Percentiles rank a stretch among this genome's conserved stretches.
These are phyloP conservation scores for Protea cynaroides DNA, from an alignment of 164 flowering plant genomes.

Conservation along the genomic window DNA sequence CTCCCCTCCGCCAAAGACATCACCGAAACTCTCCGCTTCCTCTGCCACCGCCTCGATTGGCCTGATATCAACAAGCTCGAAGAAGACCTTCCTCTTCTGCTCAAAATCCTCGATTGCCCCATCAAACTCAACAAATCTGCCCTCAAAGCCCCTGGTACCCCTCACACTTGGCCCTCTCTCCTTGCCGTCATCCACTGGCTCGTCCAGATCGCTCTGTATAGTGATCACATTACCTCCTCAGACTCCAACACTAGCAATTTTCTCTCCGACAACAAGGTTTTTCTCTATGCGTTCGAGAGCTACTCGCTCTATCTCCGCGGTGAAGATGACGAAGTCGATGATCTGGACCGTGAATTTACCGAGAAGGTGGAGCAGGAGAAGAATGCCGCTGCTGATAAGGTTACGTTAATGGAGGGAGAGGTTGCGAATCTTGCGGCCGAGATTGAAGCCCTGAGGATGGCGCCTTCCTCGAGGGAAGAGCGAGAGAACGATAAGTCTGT, in stretches of 20 bases:
- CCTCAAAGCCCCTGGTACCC: conserved; percentile 64
- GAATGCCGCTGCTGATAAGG: conserved; percentile 18
- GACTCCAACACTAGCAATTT: background rate
- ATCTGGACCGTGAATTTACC: conserved; percentile 33
- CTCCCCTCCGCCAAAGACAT: conserved; percentile 70
- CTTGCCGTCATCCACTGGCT: conserved; percentile 77
- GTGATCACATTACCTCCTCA: conserved; percentile 18
- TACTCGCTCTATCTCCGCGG: conserved; percentile 53
- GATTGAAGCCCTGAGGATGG: conserved; percentile 34
- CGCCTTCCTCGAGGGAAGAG: conserved; percentile 44
- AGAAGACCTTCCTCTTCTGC: conserved; percentile 52
- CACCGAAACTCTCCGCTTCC: conserved; percentile 39
- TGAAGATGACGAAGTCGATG: conserved; percentile 54
- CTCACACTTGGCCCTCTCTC: conserved; percentile 71
- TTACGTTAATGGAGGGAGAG: conserved; percentile 25
- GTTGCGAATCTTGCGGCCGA: conserved; percentile 33
- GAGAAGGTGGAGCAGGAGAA: conserved; percentile 41
- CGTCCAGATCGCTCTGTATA: conserved; percentile 54
- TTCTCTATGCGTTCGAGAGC: conserved; percentile 31
- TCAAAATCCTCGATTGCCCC: conserved; percentile 59
- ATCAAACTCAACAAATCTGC: conserved; percentile 61
- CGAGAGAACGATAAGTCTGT: conserved; percentile 53
- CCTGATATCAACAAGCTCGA: conserved; percentile 33
- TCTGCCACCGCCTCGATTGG: conserved; percentile 44
- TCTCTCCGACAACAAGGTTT: conserved; percentile 8